Conservation (phyloP, 2,329 filamentous ascomycete genomes). For the Aaosphaeria pasadenensis region DNA sequence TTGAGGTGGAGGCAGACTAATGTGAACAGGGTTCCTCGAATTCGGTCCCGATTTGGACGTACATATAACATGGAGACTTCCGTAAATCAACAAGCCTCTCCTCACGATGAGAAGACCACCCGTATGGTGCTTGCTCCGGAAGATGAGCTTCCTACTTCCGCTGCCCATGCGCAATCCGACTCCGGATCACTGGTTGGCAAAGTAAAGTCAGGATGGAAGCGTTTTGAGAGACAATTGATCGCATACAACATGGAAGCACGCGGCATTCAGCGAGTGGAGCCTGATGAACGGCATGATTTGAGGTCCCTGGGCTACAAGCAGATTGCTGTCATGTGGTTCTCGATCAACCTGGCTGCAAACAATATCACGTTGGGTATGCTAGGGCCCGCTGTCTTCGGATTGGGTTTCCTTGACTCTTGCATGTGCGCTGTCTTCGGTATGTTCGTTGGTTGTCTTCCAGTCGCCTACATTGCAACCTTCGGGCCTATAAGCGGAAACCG, state of each 20-base stretch:
- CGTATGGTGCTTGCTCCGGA: constrained; percentile 20
- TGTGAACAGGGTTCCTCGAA: constrained; percentile 31
- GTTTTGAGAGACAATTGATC: constrained; percentile 42
- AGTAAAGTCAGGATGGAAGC: constrained; percentile 19
- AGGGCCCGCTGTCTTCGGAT: constrained; percentile 56
- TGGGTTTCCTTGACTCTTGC: constrained; percentile 57
- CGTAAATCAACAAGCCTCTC: constrained; percentile 2
- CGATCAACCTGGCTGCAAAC: constrained; percentile 61
- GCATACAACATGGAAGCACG: constrained; percentile 58
- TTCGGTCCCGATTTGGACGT: neutral
- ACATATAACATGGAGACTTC: too few relatives aligned
- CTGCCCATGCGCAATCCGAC: constrained; percentile 3
- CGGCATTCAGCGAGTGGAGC: constrained; percentile 58
- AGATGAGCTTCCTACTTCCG: constrained; percentile 18
- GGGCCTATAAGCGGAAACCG: constrained; percentile 60
- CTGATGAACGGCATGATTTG: constrained; percentile 53
- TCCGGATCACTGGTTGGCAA: constrained; percentile 5
- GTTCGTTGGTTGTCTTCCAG: constrained; percentile 52
- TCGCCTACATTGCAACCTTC: constrained; percentile 61
- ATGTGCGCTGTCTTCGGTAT: constrained; percentile 58
- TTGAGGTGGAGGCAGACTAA: constrained; percentile 26
- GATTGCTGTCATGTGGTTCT: constrained; percentile 59
- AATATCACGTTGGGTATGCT: constrained; percentile 65
- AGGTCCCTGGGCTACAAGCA: constrained; percentile 54
- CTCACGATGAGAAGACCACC: constrained; percentile 18